Conservation (phyloP, 768 basidiomycete genomes). For the Calocera viscosa region DNA sequence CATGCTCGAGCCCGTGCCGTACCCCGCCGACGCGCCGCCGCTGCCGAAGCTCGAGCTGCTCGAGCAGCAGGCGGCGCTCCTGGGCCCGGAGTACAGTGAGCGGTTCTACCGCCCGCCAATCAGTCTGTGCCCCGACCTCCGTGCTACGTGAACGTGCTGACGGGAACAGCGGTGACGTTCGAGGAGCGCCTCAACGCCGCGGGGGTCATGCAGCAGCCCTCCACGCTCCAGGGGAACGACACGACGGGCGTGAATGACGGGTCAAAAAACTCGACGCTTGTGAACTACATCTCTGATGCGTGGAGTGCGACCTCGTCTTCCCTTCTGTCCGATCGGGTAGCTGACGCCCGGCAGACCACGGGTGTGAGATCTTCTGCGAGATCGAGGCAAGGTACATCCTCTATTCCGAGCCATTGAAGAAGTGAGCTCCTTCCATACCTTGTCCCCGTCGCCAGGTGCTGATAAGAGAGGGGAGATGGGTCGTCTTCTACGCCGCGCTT, state of each 20-base stretch:
- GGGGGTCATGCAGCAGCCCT: not conserved
- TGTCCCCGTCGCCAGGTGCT: not conserved
- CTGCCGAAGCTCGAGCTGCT: slow-evolving; percentile 9
- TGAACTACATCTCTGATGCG: slow-evolving; percentile 9
- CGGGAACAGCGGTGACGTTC: not conserved
- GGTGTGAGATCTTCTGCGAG: slow-evolving; percentile 9
- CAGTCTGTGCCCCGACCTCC: not conserved
- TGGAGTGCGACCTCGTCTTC: not conserved
- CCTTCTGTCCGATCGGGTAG: not conserved
- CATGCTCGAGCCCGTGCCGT: slow-evolving; percentile 9
- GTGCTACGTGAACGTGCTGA: not conserved
- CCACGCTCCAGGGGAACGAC: slow-evolving; percentile 7
- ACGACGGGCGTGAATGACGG: slow-evolving; percentile 11
- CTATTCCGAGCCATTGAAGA: not conserved
- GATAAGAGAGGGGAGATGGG: not conserved
- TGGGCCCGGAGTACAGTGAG: not conserved
- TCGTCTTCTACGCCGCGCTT: not conserved
- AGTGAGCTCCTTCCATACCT: not conserved
- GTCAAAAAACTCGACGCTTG: not conserved
- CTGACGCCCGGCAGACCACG: not conserved
- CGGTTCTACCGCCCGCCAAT: slow-evolving; percentile 11
- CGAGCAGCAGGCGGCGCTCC: slow-evolving; percentile 3
- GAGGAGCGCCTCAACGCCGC: slow-evolving; percentile 4
- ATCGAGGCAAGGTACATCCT: slow-evolving; percentile 10
- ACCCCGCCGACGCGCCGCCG: not conserved